Evolutionary conservation across 2,329 filamentous ascomycete species (phyloP).

Genomic region (Sporothrix globosa): DNA sequence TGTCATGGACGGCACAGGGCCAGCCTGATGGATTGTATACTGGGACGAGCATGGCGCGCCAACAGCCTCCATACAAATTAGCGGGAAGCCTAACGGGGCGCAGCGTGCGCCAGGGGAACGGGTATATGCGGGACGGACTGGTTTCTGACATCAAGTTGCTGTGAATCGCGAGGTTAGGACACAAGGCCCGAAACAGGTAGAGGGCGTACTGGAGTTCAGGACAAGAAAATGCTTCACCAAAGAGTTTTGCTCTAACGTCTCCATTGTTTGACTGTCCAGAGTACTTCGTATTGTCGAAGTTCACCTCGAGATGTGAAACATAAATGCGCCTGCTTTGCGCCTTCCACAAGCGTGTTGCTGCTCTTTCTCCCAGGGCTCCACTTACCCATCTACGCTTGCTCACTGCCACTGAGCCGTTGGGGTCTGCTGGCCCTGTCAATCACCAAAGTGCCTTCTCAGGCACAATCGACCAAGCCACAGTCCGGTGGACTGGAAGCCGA

Average conservation of each 20-base stretch:
- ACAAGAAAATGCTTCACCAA: background rate
- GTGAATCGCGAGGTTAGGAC: too few species aligned
- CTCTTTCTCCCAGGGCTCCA: slow-evolving; percentile 11
- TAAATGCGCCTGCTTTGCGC: background rate
- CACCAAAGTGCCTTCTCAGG: slow-evolving; percentile 12
- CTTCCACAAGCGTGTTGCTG: slow-evolving; percentile 3
- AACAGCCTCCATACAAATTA: background rate
- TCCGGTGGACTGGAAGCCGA: background rate
- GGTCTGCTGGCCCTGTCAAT: background rate
- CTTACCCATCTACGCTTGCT: background rate
- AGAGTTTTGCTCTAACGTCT: background rate
- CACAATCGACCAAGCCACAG: slow-evolving; percentile 18
- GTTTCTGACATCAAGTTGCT: background rate
- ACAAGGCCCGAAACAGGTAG: background rate
- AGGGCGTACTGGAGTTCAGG: background rate
- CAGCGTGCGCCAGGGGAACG: slow-evolving; percentile 12
- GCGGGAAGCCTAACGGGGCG: slow-evolving; percentile 32
- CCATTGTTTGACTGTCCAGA: too few species aligned
- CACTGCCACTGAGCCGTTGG: slow-evolving; percentile 18
- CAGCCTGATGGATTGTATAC: background rate
- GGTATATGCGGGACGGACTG: slow-evolving; percentile 1
- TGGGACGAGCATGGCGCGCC: background rate
- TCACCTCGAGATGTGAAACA: background rate
- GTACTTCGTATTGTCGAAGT: background rate
- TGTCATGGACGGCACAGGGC: background rate